These are phyloP conservation scores for Macroventuria anomochaeta DNA, from an alignment of 2,329 filamentous ascomycete genomes.

Conservation along the genomic window DNA sequence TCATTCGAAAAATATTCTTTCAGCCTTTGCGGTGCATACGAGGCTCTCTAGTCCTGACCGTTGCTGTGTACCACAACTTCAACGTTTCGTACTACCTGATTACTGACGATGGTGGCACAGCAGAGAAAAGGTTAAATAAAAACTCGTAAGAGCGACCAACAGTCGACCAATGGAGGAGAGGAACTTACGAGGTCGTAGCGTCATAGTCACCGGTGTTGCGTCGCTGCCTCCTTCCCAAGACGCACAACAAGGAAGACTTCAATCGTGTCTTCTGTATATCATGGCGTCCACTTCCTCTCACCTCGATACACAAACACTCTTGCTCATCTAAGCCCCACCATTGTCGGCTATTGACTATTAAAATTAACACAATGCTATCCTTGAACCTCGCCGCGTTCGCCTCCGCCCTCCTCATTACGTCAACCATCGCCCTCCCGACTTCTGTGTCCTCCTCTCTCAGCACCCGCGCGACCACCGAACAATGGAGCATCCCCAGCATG, in stretches of 20 bases:
- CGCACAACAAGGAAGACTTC: background rate
- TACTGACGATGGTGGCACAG: background rate
- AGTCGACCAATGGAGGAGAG: background rate
- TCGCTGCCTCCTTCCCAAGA: background rate
- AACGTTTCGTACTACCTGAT: background rate
- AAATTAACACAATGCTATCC: background rate
- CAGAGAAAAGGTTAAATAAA: background rate
- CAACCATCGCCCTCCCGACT: constrained; percentile 1
- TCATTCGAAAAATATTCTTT: background rate
- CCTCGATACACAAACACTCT: background rate
- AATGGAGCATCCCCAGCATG: constrained; percentile 30
- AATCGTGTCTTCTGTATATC: background rate
- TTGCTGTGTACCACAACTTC: background rate
- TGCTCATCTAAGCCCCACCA: background rate
- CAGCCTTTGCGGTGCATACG: background rate
- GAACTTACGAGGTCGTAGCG: background rate
- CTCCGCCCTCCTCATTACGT: background rate
- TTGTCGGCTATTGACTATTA: background rate
- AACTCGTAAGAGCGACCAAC: background rate
- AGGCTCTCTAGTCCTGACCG: background rate
- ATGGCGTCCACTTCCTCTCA: background rate
- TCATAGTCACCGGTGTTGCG: background rate
- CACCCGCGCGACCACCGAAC: constrained; percentile 6
- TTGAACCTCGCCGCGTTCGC: background rate
- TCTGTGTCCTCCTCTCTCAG: background rate